phyloP scores from a whole-genome alignment of 140 eudicot genomes.

The Cichorium intybus region DNA sequence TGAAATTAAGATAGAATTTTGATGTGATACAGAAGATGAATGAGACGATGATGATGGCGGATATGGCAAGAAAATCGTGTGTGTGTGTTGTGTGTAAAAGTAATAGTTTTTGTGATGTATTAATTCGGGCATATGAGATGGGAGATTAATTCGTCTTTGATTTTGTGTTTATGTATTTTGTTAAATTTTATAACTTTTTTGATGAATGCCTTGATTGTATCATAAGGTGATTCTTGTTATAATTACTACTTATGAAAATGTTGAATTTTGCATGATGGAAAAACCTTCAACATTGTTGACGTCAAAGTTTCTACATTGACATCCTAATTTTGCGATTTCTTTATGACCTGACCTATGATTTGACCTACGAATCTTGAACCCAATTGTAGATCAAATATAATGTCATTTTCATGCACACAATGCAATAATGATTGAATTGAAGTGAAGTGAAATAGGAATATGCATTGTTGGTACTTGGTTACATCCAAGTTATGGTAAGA shows the following conservation, averaged over 20 bases:
- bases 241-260: neutral
- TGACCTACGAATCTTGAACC: no score
- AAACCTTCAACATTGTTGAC: no score
- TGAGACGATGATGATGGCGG: conserved; percentile 3
- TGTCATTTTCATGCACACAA: no score
- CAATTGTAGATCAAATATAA: no score
- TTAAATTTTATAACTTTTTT: conserved; percentile 8
- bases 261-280: neutral
- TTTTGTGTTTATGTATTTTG: conserved; percentile 8
- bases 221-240: conserved; percentile 5
- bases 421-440: no score
- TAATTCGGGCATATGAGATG: conserved; percentile 5
- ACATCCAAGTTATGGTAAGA: no score
- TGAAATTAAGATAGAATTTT: neutral
- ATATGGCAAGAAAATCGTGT: neutral
- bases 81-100: conserved; percentile 21
- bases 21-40: conserved; percentile 17
- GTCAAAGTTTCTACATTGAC: no score
- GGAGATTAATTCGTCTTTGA: neutral
- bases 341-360: no score
- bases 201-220: conserved; percentile 3
- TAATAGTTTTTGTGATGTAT: conserved; percentile 18
- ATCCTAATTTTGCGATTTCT: no score
- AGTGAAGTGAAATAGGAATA: no score
- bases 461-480: no score